Evolutionary conservation across 1,139 yeast genomes (phyloP).

Genomic region (Pneumocystis canis): DNA sequence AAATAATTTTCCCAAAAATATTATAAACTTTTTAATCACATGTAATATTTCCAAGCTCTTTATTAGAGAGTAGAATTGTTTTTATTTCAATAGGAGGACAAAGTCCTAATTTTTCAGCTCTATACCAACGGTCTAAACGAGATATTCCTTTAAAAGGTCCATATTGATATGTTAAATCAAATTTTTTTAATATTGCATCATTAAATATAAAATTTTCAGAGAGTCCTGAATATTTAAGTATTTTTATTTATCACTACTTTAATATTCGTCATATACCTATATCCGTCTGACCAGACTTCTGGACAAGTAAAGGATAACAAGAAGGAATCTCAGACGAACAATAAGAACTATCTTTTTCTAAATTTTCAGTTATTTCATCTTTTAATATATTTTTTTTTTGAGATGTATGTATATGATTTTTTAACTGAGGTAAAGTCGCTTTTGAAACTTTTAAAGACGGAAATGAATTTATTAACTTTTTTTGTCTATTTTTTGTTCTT

Average conservation of each 20-base stretch:
- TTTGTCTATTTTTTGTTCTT: background rate
- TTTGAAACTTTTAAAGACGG: background rate
- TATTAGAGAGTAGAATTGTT: conserved; percentile 17
- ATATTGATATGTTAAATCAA: conserved; percentile 24
- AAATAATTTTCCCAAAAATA: background rate
- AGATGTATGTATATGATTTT: background rate
- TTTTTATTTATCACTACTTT: background rate
- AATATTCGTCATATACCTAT: background rate
- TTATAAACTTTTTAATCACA: background rate
- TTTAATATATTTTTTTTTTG: background rate
- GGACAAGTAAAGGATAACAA: background rate
- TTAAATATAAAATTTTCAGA: conserved; percentile 20
- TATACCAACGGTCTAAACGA: conserved; percentile 51
- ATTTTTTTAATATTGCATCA: conserved; percentile 24
- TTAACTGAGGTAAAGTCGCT: background rate
- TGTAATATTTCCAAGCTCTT: background rate
- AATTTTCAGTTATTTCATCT: background rate
- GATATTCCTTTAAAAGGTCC: conserved; percentile 30
- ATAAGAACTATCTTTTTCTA: background rate
- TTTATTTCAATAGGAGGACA: conserved; percentile 26
- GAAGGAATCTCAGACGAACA: background rate
- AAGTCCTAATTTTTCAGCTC: conserved; percentile 72
- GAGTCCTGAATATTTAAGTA: conserved; percentile 17
- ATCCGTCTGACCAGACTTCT: background rate
- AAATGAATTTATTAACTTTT: background rate